A percentile compares a stretch with the other conserved stretches of the same genome.
These are phyloP conservation scores for Simplicillium sp. DNA, from an alignment of 2,329 filamentous ascomycete species.

Conservation along the genomic window DNA sequence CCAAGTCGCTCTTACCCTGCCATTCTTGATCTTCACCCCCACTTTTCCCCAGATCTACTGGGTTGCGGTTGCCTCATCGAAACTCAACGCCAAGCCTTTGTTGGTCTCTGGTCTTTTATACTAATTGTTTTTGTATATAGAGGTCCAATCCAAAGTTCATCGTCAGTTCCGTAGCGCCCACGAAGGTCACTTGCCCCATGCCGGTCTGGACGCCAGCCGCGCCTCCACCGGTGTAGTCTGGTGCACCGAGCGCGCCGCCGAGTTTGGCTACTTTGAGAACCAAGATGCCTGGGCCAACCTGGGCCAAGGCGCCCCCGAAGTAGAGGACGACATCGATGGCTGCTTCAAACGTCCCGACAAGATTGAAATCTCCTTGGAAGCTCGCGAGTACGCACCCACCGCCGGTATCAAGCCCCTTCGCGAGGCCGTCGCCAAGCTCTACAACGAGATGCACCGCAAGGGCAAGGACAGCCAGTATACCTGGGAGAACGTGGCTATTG, in stretches of 20 bases:
- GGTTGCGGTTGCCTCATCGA: too few relatives aligned
- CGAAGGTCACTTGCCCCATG: slow-evolving; percentile 83
- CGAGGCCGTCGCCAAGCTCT: slow-evolving; percentile 81
- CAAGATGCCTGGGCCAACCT: slow-evolving; percentile 85
- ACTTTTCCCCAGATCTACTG: background rate
- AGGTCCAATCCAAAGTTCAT: slow-evolving; percentile 76
- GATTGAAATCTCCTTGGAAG: slow-evolving; percentile 69
- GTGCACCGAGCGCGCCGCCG: slow-evolving; percentile 78
- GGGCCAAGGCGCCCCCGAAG: slow-evolving; percentile 87
- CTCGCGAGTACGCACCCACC: slow-evolving; percentile 86
- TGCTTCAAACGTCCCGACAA: slow-evolving; percentile 74
- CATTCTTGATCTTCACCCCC: background rate
- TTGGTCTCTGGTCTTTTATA: background rate
- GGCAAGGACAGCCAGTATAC: slow-evolving; percentile 85
- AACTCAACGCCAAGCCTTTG: too few relatives aligned
- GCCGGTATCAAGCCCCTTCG: slow-evolving; percentile 87
- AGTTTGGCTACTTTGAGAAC: slow-evolving; percentile 80
- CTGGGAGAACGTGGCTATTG: slow-evolving; percentile 96
- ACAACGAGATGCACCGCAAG: slow-evolving; percentile 86
- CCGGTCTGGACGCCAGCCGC: slow-evolving; percentile 78
- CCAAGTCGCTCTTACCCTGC: too few relatives aligned
- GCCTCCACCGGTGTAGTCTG: slow-evolving; percentile 92
- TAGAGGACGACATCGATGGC: slow-evolving; percentile 84
- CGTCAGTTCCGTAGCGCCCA: slow-evolving; percentile 83
- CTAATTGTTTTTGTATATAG: slow-evolving; percentile 32